Evolutionary conservation across 345 rosid species (phyloP).

Genomic region (Aquilaria malaccensis): DNA sequence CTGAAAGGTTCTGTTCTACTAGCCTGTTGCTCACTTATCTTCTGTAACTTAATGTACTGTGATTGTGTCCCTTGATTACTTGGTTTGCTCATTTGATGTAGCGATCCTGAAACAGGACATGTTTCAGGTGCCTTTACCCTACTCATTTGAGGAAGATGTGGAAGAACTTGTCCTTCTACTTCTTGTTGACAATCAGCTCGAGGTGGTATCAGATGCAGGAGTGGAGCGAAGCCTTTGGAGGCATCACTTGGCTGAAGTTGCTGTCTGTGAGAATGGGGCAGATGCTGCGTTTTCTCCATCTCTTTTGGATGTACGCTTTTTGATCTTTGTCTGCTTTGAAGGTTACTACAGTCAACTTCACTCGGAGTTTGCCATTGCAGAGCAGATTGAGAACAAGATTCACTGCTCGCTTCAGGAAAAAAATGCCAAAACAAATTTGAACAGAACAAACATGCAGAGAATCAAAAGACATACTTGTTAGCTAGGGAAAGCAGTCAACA

Average conservation of each 20-base stretch:
- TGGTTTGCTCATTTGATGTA: slow-evolving; percentile 33
- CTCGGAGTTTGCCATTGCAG: slow-evolving; percentile 39
- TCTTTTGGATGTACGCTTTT: slow-evolving; percentile 41
- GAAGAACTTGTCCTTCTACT: slow-evolving; percentile 34
- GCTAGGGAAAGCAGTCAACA: too few relatives aligned
- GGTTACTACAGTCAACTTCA: slow-evolving; percentile 36
- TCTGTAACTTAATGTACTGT: slow-evolving; percentile 51
- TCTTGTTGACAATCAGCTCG: slow-evolving; percentile 42
- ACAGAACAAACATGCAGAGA: neutral
- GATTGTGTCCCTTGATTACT: slow-evolving; percentile 46
- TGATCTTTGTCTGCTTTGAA: slow-evolving; percentile 33
- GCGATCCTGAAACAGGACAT: slow-evolving; percentile 21
- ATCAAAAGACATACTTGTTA: neutral
- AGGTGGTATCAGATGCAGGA: slow-evolving; percentile 38
- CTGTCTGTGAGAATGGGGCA: slow-evolving; percentile 23
- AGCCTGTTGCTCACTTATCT: slow-evolving; percentile 61
- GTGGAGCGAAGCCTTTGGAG: slow-evolving; percentile 27
- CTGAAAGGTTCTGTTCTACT: slow-evolving; percentile 41
- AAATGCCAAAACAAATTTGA: slow-evolving; percentile 3
- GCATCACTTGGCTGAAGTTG: slow-evolving; percentile 35
- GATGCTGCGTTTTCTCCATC: slow-evolving; percentile 27
- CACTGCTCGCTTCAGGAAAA: slow-evolving; percentile 36
- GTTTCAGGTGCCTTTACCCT: slow-evolving; percentile 47
- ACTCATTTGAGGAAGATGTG: slow-evolving; percentile 44
- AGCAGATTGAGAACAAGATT: slow-evolving; percentile 33